Evolutionary conservation across 352 stramenopile species (phyloP), one percentile per base, ranked within the genome.

Genomic region (Halophytophthora polymorphica): DNA sequence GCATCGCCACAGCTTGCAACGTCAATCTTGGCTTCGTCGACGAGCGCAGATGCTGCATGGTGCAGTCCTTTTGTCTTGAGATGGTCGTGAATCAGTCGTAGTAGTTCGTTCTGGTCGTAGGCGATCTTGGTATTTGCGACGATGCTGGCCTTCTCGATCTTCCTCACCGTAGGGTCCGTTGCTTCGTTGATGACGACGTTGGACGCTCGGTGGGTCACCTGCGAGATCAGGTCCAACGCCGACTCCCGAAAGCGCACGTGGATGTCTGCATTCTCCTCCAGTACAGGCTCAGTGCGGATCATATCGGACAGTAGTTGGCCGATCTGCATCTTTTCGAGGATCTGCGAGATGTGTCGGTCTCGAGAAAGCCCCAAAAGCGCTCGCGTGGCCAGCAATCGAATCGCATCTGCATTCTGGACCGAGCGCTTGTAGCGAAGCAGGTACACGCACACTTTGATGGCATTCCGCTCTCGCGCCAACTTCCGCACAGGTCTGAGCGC

Each of bases 311-410:
- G 62, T 15, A 95, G 35, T 47, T 93, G 83, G 2, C 82, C 80
- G 3, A 95, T 65, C 45, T 93, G 83, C 87, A 96, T 96, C 40
- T 94, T 93, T 56, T 96, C 84, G 4, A 96, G 56, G 50, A 96
- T 93, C 56, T 96, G 87, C 0, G 84, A 83, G 48, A 96, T 93
- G 25, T 95, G 85, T 2, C 82, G 71, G 50, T 96, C 87, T 25
- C 86, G 75, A n/a, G 87, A 82, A 10, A 96, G 56, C 0, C 87
- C 87, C 13, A 95, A 53, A 12, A 96, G 60, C 6, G 80, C 83
- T n/a, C 83, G 78, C 14, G 85, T 93, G 1, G 87, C 77, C 14
- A 95, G 53, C 18, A 96, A 45, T 11, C 87, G 83, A 50, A 96
- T 91, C 15, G 73, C 76, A 57, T 96, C 87, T 13, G 87, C 85